phyloP scores from a whole-genome alignment of 306 rosid species.

The Fagus sylvatica region DNA sequence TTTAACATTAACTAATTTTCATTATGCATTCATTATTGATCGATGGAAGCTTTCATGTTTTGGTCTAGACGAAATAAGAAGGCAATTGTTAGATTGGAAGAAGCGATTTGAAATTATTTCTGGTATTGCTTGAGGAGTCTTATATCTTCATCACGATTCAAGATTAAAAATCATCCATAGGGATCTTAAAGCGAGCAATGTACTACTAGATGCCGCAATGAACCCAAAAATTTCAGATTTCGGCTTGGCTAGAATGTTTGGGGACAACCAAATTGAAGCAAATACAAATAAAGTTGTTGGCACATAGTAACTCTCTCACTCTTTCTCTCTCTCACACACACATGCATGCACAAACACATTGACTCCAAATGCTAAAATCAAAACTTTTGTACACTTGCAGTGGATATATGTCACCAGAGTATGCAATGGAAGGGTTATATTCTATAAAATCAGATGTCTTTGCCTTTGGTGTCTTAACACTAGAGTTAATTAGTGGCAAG shows the following conservation, averaged over 20 bases:
- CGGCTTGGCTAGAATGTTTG: background rate
- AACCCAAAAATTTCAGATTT: background rate
- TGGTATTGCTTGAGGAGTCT: background rate
- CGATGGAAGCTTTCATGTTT: background rate
- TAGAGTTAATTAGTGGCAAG: slow-evolving; percentile 62
- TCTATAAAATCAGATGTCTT: slow-evolving; percentile 54
- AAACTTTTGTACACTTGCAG: slow-evolving; percentile 13
- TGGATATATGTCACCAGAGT: slow-evolving; percentile 72
- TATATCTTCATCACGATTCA: slow-evolving; percentile 7
- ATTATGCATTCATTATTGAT: too few species aligned
- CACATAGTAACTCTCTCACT: background rate
- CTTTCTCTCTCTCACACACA: background rate
- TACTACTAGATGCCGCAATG: background rate
- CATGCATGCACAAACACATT: background rate
- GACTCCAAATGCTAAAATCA: background rate
- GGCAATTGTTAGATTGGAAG: background rate
- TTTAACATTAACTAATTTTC: too few species aligned
- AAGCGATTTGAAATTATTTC: background rate
- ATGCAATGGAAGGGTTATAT: slow-evolving; percentile 62
- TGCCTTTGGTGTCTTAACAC: slow-evolving; percentile 56
- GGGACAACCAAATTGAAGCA: background rate
- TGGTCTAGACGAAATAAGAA: background rate
- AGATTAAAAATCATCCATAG: slow-evolving; percentile 14
- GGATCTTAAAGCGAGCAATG: slow-evolving; percentile 34
- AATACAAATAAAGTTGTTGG: slow-evolving; percentile 2